A percentile compares a stretch with the other conserved stretches of the same genome.
Conservation (phyloP, 768 basidiomycete genomes). For the Fomitopsis pulvina region DNA sequence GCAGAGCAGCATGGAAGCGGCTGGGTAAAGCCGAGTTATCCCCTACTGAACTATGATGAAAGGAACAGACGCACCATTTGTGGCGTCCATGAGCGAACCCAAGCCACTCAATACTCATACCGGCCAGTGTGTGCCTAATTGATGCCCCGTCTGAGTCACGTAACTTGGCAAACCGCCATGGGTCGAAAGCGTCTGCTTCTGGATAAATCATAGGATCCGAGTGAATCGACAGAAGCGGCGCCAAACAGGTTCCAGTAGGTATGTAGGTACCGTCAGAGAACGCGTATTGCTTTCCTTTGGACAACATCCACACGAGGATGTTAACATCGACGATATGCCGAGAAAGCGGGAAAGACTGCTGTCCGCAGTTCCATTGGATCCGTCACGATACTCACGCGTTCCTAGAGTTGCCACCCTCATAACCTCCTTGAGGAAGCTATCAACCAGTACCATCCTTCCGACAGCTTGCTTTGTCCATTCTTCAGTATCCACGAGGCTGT, state of each 20-base stretch:
- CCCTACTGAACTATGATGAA: neutral
- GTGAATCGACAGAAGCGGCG: constrained; percentile 28
- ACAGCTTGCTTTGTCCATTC: constrained; percentile 23
- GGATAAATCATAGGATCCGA: constrained; percentile 35
- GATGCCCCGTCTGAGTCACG: constrained; percentile 9
- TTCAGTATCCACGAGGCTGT: constrained; percentile 26
- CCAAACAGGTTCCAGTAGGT: constrained; percentile 32
- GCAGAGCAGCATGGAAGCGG: constrained; percentile 34
- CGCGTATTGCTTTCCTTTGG: constrained; percentile 6
- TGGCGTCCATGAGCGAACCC: constrained; percentile 21
- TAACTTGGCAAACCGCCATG: constrained; percentile 33
- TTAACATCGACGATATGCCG: no score
- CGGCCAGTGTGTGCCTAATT: constrained; percentile 20
- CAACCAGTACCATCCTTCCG: constrained; percentile 36
- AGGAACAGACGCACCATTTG: constrained; percentile 13
- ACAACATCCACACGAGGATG: no score
- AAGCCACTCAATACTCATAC: constrained; percentile 24
- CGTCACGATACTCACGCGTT: no score
- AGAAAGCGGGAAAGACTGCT: no score
- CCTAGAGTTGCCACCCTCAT: no score
- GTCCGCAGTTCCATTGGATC: no score
- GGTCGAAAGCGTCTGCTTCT: constrained; percentile 33
- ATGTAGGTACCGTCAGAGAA: constrained; percentile 30
- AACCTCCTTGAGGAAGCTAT: constrained; percentile 40
- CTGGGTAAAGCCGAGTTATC: constrained; percentile 1